Percentiles rank a stretch among this genome's conserved stretches.
These are phyloP conservation scores for Ophiostoma himal-ulmi DNA, from an alignment of 2,329 filamentous ascomycete species.

Conservation along the genomic window DNA sequence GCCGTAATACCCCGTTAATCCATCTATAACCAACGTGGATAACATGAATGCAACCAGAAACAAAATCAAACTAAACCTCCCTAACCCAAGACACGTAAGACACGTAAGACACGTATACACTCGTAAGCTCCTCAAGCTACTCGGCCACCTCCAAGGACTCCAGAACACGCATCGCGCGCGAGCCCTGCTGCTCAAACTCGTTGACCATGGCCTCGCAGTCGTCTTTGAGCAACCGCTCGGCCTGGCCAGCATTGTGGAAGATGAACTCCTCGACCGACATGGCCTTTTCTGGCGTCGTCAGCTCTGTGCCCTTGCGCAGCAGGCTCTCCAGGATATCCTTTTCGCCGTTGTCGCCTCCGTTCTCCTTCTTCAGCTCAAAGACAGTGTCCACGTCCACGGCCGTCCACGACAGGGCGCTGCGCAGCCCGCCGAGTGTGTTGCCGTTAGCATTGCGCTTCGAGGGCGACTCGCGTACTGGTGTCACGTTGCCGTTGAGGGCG, in stretches of 20 bases:
- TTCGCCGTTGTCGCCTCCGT: constrained; percentile 32
- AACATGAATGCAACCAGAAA: not conserved
- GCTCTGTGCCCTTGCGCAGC: constrained; percentile 50
- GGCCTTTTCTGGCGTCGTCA: constrained; percentile 70
- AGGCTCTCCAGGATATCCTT: constrained; percentile 36
- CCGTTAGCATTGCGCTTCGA: constrained; percentile 49
- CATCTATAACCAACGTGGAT: constrained; percentile 1
- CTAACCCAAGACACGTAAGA: not conserved
- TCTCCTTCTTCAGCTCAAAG: constrained; percentile 40
- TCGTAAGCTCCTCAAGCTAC: not conserved
- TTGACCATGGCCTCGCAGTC: constrained; percentile 81
- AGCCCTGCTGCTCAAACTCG: constrained; percentile 77
- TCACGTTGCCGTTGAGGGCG: constrained; percentile 20
- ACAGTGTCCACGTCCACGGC: constrained; percentile 70
- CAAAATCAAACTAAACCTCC: not conserved
- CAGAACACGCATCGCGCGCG: constrained; percentile 67
- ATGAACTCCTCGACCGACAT: constrained; percentile 98
- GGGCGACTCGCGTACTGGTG: constrained; percentile 38
- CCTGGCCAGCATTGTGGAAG: constrained; percentile 68
- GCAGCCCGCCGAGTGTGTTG: constrained; percentile 44
- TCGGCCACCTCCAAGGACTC: constrained; percentile 61
- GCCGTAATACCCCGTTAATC: not conserved
- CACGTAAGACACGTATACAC: not conserved
- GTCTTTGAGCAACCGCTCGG: constrained; percentile 69
- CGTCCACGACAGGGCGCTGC: constrained; percentile 61